Conservation (phyloP, 208 protist genomes). For the Angomonas desouzai region DNA sequence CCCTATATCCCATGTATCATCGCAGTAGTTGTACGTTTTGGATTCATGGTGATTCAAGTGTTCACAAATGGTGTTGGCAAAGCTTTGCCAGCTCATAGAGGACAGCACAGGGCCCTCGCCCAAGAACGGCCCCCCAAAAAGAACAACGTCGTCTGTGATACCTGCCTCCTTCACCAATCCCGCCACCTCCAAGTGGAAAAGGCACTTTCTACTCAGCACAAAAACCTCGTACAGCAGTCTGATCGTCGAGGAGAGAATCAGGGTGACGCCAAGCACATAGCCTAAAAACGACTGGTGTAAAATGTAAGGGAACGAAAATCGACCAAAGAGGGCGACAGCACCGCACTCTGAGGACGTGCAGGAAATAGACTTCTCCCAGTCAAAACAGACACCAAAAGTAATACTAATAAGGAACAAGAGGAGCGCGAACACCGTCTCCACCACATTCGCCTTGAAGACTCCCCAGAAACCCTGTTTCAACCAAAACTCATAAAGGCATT, state of each 20-base stretch:
- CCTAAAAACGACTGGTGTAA: slow-evolving; percentile 19
- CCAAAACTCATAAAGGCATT: slow-evolving; percentile 66
- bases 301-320: slow-evolving; percentile 40
- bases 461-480: slow-evolving; percentile 72
- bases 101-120: slow-evolving; percentile 36
- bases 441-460: slow-evolving; percentile 36
- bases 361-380: slow-evolving; percentile 47
- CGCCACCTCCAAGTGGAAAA: slow-evolving; percentile 27
- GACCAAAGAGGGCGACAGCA: slow-evolving; percentile 26
- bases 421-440: slow-evolving; percentile 67
- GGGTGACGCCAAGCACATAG: slow-evolving; percentile 30
- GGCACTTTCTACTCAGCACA: not conserved
- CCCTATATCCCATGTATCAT: not conserved
- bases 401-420: slow-evolving; percentile 43
- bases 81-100: slow-evolving; percentile 61
- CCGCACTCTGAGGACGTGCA: slow-evolving; percentile 63
- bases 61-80: slow-evolving; percentile 56
- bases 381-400: slow-evolving; percentile 57
- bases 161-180: slow-evolving; percentile 28
- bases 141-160: not conserved
- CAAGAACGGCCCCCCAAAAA: too few relatives aligned
- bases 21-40: not conserved
- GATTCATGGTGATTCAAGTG: not conserved
- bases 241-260: slow-evolving; percentile 39
- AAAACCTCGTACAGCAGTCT: slow-evolving; percentile 25